A percentile compares a stretch with the other conserved stretches of the same genome.
These are phyloP conservation scores for Chlamydomonas reinhardtii DNA, from an alignment of 163 green algal species.

Conservation along the genomic window DNA sequence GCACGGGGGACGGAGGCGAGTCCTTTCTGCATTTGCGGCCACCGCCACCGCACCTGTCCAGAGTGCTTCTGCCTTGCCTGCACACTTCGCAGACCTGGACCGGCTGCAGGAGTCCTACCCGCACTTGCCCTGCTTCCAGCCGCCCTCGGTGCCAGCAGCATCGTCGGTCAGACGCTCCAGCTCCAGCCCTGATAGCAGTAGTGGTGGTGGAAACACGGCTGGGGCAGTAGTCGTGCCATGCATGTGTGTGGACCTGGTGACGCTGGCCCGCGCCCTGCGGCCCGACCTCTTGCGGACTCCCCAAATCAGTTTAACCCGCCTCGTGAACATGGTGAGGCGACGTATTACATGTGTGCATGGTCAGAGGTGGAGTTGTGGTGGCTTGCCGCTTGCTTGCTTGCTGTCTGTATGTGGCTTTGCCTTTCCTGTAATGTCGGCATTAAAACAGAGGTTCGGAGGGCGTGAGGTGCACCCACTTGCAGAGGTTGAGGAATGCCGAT, in stretches of 20 bases:
- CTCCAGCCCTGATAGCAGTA: not conserved
- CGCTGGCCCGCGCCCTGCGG: not conserved
- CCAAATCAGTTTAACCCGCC: constrained; percentile 17
- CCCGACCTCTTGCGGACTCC: not conserved
- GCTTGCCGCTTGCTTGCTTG: not conserved
- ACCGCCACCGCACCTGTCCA: not conserved
- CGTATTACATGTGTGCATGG: not conserved
- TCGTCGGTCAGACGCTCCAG: not conserved
- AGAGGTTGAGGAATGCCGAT: not conserved
- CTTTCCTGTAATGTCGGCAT: no score
- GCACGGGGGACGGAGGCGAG: not conserved
- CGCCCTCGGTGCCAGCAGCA: not conserved
- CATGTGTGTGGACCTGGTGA: constrained; percentile 19
- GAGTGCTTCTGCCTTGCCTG: not conserved
- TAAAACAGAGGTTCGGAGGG: no score
- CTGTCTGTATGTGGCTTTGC: not conserved
- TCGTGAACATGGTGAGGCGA: not conserved
- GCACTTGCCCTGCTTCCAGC: constrained; percentile 22
- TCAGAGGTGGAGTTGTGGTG: not conserved
- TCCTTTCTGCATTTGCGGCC: not conserved
- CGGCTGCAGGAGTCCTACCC: constrained; percentile 49
- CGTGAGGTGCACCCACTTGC: no score
- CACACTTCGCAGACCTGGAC: not conserved
- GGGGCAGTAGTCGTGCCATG: no score
- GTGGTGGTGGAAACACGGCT: no score